Evolutionary conservation across 169 alveolate species (phyloP).

Genomic region (Eimeria necatrix): DNA sequence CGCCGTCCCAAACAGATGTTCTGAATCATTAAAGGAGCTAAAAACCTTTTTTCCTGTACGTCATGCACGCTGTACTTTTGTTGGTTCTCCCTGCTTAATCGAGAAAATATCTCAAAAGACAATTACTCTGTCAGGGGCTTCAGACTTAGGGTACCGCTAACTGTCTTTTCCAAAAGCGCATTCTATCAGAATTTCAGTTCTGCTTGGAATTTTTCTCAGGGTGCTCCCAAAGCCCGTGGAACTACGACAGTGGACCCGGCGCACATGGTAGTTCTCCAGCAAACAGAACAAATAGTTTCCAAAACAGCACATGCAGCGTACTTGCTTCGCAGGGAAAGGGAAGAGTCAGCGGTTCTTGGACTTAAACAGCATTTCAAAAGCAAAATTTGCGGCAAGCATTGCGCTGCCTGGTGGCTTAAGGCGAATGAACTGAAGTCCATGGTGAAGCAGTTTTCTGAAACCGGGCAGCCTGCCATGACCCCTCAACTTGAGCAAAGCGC

Average conservation of each 20-base stretch:
- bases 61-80: neutral
- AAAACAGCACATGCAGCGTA: slow-evolving; percentile 34
- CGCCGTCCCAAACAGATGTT: slow-evolving; percentile 59
- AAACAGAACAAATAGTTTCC: slow-evolving; percentile 41
- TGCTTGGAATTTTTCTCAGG: neutral
- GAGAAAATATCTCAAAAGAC: no score
- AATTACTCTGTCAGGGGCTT: no score
- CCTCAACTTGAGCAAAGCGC: slow-evolving; percentile 18
- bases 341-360: slow-evolving; percentile 44
- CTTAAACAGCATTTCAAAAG: slow-evolving; percentile 56
- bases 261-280: neutral
- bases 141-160: no score
- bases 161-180: neutral
- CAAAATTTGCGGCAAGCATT: neutral
- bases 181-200: neutral
- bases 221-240: slow-evolving; percentile 27
- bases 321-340: slow-evolving; percentile 61
- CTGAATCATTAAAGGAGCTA: neutral
- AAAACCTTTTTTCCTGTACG: slow-evolving; percentile 36
- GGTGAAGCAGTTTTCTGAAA: slow-evolving; percentile 51
- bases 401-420: slow-evolving; percentile 74
- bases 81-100: neutral
- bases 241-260: neutral
- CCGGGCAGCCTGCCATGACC: slow-evolving; percentile 28
- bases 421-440: slow-evolving; percentile 48